Base-by-base conservation (phyloP, 495 filamentous ascomycete genomes). In the Podospora australis region DNA sequence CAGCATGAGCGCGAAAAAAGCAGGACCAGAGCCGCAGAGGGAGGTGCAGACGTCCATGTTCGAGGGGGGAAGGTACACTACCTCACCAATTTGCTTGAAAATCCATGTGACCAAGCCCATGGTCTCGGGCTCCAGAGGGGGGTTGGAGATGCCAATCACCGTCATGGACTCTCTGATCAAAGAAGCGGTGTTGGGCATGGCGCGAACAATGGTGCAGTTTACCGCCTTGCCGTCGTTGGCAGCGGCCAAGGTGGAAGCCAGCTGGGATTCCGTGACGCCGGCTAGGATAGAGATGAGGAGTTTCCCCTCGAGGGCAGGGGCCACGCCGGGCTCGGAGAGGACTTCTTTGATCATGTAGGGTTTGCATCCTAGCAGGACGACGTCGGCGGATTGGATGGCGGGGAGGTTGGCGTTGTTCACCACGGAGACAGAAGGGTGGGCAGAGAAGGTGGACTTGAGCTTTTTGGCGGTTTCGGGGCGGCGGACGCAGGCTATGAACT, bases 271-370 rank as follows among this genome's bases (percentile, higher is more conserved):
- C 0, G 81, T 77, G 4, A 91, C 81, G n/a, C 90, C 90, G 1
- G 88, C 90, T 34, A 88, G 77, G 46, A 96, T 88, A 58, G 79
- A 85, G 54, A 96, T 86, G 4, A 96, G 68, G 3, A 96, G 70
- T 54, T 96, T 96, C 2, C 84, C 85, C 8, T 69, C 54, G 0
- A 95, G 68, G 2, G 88, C 87, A 44, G 82, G 73, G 21, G 65
- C 60, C 72, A 94, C 84, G 23, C 83, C 86, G 1, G 70, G 59
- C 36, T 74, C 81, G 17, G 71, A 64, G 5, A 94, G 70, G 26
- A 91, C 75, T 5, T 78, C 78, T 16, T 72, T 58, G 19, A 83
- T 72, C 74, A 85, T 83, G 56, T 87, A 77, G 3, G 88, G 88
- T 63, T 94, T 92, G 70, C 87, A 91, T 4, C 76, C 78, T 0